Evolutionary conservation across 169 alveolate genomes (phyloP).

Genomic region (Plasmodium falciparum): DNA sequence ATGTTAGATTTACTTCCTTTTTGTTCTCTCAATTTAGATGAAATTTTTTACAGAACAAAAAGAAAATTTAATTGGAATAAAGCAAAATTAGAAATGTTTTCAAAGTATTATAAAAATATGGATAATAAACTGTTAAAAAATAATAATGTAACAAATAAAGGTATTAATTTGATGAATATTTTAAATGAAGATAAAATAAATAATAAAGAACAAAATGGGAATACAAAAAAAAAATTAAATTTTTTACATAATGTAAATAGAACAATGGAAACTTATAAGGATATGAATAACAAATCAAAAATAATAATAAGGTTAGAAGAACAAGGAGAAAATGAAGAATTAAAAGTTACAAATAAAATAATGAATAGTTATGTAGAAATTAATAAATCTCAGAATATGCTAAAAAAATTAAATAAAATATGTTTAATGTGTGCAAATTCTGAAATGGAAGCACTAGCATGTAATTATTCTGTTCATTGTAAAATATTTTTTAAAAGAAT

Average conservation of each 20-base stretch:
- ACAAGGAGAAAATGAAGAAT: constrained; percentile 1
- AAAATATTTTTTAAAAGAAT: constrained; percentile 68
- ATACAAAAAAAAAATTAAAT: background rate
- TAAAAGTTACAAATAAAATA: constrained; percentile 33
- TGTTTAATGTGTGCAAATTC: constrained; percentile 78
- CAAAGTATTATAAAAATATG: constrained; percentile 21
- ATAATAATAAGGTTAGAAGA: constrained; percentile 7
- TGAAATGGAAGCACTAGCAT: constrained; percentile 76
- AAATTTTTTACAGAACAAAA: constrained; percentile 19
- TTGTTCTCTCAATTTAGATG: constrained; percentile 15
- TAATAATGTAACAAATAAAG: background rate
- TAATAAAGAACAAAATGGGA: background rate
- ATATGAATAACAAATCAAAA: constrained; percentile 9
- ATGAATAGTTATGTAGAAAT: constrained; percentile 40
- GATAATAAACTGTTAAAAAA: constrained; percentile 1
- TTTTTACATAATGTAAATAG: background rate
- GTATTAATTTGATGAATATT: background rate
- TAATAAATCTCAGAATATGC: constrained; percentile 52
- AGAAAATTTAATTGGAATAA: constrained; percentile 12
- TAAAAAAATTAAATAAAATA: constrained; percentile 61
- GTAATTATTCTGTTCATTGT: constrained; percentile 81
- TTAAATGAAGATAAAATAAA: background rate
- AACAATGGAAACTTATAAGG: background rate
- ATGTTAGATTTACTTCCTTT: constrained; percentile 77
- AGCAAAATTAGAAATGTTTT: constrained; percentile 16